These are phyloP conservation scores for Sorghum bicolor DNA, from an alignment of 176 grass and related monocot species.

Conservation along the genomic window DNA sequence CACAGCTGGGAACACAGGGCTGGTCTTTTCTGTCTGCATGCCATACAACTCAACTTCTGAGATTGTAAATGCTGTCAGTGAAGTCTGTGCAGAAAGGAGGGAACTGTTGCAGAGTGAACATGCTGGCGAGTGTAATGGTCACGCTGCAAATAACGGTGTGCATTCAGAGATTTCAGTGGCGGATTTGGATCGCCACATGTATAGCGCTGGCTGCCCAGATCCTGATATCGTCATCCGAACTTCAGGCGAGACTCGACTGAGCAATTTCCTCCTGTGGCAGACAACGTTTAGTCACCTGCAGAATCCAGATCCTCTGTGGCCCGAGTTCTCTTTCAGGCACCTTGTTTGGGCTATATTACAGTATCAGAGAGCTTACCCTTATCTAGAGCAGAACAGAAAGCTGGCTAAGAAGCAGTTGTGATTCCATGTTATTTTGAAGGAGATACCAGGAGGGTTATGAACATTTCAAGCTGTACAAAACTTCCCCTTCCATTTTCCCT, in stretches of 20 bases:
- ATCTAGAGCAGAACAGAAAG: slow-evolving; percentile 48
- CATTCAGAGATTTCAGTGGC: slow-evolving; percentile 30
- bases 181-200: slow-evolving; percentile 66
- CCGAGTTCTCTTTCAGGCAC: slow-evolving; percentile 60
- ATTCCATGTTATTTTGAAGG: not conserved
- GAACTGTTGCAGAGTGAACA: slow-evolving; percentile 18
- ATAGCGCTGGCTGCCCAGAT: slow-evolving; percentile 50
- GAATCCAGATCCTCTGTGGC: slow-evolving; percentile 63
- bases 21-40: slow-evolving; percentile 70
- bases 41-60: slow-evolving; percentile 78
- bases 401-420: slow-evolving; percentile 37
- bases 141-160: not conserved
- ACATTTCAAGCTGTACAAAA: not conserved
- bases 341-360: slow-evolving; percentile 63
- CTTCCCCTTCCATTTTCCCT: not conserved
- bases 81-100: slow-evolving; percentile 42
- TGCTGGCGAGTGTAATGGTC: not conserved
- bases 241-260: slow-evolving; percentile 72
- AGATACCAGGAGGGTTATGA: not conserved
- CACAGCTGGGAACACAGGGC: slow-evolving; percentile 62
- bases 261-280: slow-evolving; percentile 94
- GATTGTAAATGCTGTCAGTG: slow-evolving; percentile 56
- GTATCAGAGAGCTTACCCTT: slow-evolving; percentile 57
- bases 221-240: slow-evolving; percentile 79
- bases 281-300: slow-evolving; percentile 64